Base-by-base conservation (phyloP, 768 basidiomycete species). In the Trametes cinnabarina region DNA sequence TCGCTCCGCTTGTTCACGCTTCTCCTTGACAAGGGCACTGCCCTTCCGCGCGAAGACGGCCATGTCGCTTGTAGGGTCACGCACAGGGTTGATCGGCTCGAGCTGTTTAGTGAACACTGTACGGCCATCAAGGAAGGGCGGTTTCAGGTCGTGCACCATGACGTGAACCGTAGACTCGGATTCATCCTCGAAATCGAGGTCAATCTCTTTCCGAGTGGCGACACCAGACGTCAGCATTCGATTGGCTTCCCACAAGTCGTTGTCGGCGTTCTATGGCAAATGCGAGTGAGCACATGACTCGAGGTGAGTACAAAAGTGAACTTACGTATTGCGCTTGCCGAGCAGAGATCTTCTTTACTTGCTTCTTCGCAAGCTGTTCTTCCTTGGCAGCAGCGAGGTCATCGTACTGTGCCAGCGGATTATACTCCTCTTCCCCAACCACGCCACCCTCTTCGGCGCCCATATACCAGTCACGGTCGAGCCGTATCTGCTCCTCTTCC, bases 211-310 rank as follows among this genome's bases (percentile, higher is more conserved):
- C 32, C 91, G 87, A 9, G 91, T 92, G 1, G 92, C 91, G 19
- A 98, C 89, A 67, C 97, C 97, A 3, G 97, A 98, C 0, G 92
- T 93, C 10, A 93, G 78, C 90, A 99, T 95, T 68, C 96, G 91
- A 69, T 98, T 98, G 8, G 91, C 91, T 77, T 99, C 97, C 97
- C 97, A 99, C 11, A 96, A 76, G 67, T 99, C 97, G 66, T 97
- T 98, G 72, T 99, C 97, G 22, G 93, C 93, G 66, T 98, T 98
- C 92, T 95, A 68, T 4, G 58, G 8, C 41, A 23, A 62, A 9
- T 32, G 65, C 69, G 66, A 67, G 41, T 71, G 25, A 35, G n/a
- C 9, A 39, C 1, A 32, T 19, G 17, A n/a, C 17, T n/a, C n/a
- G 23, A 26, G 6, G n/a, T 19, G 3, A 3, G 9, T 3, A 11